phyloP scores from a whole-genome alignment of 225 moss, liverwort and hornwort genomes.

The Marchantia paleacea region DNA sequence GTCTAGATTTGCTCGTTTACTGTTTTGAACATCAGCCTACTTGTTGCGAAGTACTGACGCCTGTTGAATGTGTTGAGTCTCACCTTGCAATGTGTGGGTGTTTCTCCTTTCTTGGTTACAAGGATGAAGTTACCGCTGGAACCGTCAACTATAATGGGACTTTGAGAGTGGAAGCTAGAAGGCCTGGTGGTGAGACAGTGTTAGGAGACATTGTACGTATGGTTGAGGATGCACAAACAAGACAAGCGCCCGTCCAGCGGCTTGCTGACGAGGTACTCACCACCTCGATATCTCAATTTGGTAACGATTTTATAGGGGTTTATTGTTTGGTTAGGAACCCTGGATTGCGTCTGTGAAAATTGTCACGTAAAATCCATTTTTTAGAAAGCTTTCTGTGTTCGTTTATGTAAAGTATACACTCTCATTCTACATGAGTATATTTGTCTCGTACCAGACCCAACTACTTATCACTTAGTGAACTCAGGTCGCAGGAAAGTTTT shows the following conservation, averaged over 20 bases:
- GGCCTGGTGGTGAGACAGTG: constrained; percentile 94
- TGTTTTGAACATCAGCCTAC: neutral
- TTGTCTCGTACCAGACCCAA: no score
- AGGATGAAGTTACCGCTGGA: constrained; percentile 98
- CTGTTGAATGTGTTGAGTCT: neutral
- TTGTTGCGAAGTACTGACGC: neutral
- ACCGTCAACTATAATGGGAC: constrained; percentile 94
- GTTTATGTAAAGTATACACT: no score
- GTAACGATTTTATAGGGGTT: neutral
- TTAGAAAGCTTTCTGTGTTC: no score
- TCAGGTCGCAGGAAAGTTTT: constrained; percentile 96
- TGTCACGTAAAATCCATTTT: no score
- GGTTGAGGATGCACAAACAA: constrained; percentile 99
- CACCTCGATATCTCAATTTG: neutral
- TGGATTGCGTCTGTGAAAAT: neutral
- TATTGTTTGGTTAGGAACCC: neutral
- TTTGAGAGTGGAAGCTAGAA: constrained; percentile 80
- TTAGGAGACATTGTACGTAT: constrained; percentile 96
- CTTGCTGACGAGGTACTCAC: constrained; percentile 77
- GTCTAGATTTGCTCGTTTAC: no score
- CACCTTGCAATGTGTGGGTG: neutral
- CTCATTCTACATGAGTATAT: no score
- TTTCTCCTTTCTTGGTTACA: constrained; percentile 6
- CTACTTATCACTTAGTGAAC: no score
- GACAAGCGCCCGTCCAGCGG: constrained; percentile 96